phyloP scores from a whole-genome alignment of 805 yeast species.

The Candida broadrunensis region DNA sequence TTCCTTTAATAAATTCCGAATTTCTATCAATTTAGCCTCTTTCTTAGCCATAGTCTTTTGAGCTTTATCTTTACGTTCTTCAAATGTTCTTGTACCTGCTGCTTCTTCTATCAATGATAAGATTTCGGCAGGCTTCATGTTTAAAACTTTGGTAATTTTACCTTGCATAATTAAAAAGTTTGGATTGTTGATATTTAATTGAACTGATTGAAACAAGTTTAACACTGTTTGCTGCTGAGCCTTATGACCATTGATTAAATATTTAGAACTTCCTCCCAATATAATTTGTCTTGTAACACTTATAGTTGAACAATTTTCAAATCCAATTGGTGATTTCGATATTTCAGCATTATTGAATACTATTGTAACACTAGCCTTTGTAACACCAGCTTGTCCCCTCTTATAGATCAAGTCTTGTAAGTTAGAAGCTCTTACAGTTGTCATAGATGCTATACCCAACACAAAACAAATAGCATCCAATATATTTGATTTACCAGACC shows the following conservation, averaged over 20 bases:
- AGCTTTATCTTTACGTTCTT: slow-evolving; percentile 89
- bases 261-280: slow-evolving; percentile 89
- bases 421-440: slow-evolving; percentile 91
- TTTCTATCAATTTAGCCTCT: slow-evolving; percentile 79
- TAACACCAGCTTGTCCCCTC: slow-evolving; percentile 97
- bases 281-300: slow-evolving; percentile 90
- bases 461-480: slow-evolving; percentile 97
- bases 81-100: slow-evolving; percentile 95
- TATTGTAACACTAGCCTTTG: slow-evolving; percentile 94
- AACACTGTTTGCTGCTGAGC: slow-evolving; percentile 93
- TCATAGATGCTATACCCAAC: slow-evolving; percentile 91
- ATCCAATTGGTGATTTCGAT: slow-evolving; percentile 80
- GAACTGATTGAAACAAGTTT: slow-evolving; percentile 89
- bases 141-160: slow-evolving; percentile 91
- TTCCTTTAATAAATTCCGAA: slow-evolving; percentile 66
- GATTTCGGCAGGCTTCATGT: slow-evolving; percentile 92
- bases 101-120: slow-evolving; percentile 94
- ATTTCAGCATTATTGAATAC: slow-evolving; percentile 87
- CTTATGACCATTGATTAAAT: slow-evolving; percentile 90
- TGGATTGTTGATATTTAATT: slow-evolving; percentile 93
- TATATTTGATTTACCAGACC: slow-evolving; percentile 96
- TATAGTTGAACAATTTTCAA: slow-evolving; percentile 70
- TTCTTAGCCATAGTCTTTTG: slow-evolving; percentile 89
- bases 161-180: slow-evolving; percentile 99
- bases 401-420: slow-evolving; percentile 93